These are phyloP conservation scores for Sporisorium exsertum DNA, from an alignment of 1,284 basidiomycete genomes.

Conservation along the genomic window DNA sequence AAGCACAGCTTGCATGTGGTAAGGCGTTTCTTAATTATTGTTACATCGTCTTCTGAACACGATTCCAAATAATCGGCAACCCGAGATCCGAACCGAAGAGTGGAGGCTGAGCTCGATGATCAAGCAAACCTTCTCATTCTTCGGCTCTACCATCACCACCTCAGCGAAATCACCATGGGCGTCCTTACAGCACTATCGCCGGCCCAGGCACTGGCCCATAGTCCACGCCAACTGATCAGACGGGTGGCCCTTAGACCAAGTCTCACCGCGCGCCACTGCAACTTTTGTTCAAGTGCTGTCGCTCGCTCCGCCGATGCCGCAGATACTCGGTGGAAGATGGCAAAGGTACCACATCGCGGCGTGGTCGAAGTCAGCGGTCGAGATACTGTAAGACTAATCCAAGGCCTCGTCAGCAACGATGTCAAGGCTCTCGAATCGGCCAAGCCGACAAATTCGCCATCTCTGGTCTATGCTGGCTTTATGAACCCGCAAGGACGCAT, in stretches of 20 bases:
- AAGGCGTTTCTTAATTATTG: neutral
- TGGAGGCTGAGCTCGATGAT: neutral
- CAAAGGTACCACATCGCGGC: conserved; percentile 39
- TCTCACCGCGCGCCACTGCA: conserved; percentile 2
- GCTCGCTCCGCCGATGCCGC: neutral
- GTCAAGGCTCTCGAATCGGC: conserved; percentile 39
- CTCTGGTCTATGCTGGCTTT: conserved; percentile 78
- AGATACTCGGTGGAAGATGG: conserved; percentile 20
- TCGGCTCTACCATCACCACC: neutral
- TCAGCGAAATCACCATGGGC: neutral
- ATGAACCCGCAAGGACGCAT: conserved; percentile 91
- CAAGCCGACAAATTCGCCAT: neutral
- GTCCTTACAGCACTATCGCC: neutral
- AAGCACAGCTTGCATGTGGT: neutral
- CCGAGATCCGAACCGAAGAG: neutral
- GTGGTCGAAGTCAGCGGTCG: conserved; percentile 83
- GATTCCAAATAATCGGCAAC: neutral
- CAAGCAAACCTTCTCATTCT: neutral
- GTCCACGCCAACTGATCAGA: neutral
- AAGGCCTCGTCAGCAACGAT: conserved; percentile 83
- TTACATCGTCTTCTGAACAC: no score
- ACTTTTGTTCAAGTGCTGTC: conserved; percentile 7
- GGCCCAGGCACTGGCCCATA: neutral
- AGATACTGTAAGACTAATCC: conserved; percentile 86
- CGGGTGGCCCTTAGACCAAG: neutral